Evolutionary conservation across 345 rosid genomes (phyloP).

Genomic region (Lumnitzera racemosa): DNA sequence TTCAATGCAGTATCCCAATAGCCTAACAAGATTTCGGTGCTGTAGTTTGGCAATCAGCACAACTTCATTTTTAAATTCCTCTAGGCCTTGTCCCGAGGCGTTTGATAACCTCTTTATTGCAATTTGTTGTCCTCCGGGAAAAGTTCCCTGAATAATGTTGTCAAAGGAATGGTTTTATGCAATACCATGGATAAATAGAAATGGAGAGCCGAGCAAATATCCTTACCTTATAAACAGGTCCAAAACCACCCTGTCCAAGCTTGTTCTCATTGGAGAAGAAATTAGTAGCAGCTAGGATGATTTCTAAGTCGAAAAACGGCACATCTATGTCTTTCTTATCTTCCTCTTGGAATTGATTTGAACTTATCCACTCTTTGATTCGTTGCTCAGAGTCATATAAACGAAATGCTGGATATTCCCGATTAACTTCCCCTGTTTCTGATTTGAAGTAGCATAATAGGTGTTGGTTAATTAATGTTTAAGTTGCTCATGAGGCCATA

Average conservation of each 20-base stretch:
- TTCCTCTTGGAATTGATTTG: constrained; percentile 20
- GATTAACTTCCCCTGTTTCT: constrained; percentile 11
- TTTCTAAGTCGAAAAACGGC: constrained; percentile 29
- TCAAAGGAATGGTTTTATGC: too few relatives aligned
- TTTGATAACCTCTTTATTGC: constrained; percentile 57
- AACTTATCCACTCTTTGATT: constrained; percentile 23
- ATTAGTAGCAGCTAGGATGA: constrained; percentile 38
- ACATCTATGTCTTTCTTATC: constrained; percentile 35
- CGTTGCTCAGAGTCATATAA: constrained; percentile 21
- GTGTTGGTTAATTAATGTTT: neutral
- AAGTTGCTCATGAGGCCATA: neutral
- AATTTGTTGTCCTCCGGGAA: constrained; percentile 41
- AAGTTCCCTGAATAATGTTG: constrained; percentile 22
- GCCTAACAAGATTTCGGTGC: constrained; percentile 49
- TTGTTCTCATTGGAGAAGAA: constrained; percentile 36
- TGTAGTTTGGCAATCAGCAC: constrained; percentile 48
- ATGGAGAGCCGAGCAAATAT: neutral
- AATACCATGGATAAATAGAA: neutral
- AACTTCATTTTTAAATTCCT: constrained; percentile 54
- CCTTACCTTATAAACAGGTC: constrained; percentile 56
- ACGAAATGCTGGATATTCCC: constrained; percentile 8
- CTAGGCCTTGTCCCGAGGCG: constrained; percentile 50
- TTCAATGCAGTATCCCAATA: constrained; percentile 41
- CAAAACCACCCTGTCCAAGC: constrained; percentile 57
- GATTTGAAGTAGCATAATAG: constrained; percentile 2